Conservation (phyloP, 495 filamentous ascomycete species). For the Neurospora tetrasperma region DNA sequence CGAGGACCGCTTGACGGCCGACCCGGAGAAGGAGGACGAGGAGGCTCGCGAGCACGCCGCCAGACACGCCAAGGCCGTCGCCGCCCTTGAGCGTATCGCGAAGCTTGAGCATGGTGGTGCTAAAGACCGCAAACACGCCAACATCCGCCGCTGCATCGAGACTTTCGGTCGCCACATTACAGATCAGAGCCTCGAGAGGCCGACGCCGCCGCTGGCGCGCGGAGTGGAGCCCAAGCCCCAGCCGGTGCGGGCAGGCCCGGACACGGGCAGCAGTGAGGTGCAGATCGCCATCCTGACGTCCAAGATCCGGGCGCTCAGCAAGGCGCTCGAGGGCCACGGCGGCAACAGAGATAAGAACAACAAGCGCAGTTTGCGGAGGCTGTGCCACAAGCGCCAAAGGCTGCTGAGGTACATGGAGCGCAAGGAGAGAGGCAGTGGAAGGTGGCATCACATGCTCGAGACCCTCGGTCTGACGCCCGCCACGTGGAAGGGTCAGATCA, state of each 20-base stretch:
- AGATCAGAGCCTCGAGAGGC: conserved; percentile 47
- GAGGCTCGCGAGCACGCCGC: conserved; percentile 25
- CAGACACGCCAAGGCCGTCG: conserved; percentile 43
- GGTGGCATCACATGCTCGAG: conserved; percentile 76
- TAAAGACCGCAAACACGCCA: conserved; percentile 66
- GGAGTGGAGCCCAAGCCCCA: conserved; percentile 33
- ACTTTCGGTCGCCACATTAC: conserved; percentile 87
- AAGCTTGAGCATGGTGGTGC: conserved; percentile 61
- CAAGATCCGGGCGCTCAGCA: conserved; percentile 76
- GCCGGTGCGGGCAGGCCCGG: conserved; percentile 67
- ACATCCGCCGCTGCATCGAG: conserved; percentile 72
- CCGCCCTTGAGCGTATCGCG: conserved; percentile 68
- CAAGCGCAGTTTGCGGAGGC: conserved; percentile 73
- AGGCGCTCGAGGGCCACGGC: conserved; percentile 44
- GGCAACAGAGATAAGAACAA: conserved; percentile 75
- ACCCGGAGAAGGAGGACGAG: conserved; percentile 38
- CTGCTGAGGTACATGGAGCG: conserved; percentile 71
- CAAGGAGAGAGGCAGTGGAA: conserved; percentile 81
- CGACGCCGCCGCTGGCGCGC: conserved; percentile 37
- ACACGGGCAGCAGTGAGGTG: conserved; percentile 90
- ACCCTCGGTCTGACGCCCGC: conserved; percentile 77
- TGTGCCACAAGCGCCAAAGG: conserved; percentile 87
- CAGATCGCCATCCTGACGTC: conserved; percentile 95
- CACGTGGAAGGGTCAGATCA: conserved; percentile 80
- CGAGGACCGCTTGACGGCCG: conserved; percentile 23